Evolutionary conservation across 768 basidiomycete genomes (phyloP), one percentile per base, ranked within the genome.

Genomic region (Boletus reticuloceps): DNA sequence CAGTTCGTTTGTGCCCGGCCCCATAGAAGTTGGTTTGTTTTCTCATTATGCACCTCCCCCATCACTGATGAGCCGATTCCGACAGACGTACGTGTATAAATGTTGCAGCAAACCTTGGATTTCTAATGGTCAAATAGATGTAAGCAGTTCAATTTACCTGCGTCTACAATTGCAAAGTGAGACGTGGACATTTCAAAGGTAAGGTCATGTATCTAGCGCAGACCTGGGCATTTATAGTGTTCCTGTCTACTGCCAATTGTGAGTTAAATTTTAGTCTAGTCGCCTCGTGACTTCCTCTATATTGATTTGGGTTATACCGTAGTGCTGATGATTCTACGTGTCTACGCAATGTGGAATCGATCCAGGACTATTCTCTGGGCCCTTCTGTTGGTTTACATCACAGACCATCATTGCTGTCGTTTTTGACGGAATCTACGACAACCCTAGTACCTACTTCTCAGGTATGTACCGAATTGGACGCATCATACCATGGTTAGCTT

Each of bases 281-380:
- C 27, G 27, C 27, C 2, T 29, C 7, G 32, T 11, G 13, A 2
- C 11, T 9, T 9, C 38, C 38, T 8, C n/a, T 2, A 7, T 19
- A 2, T n/a, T 39, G n/a, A 39, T 39, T 16, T 13, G n/a, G 38
- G 22, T 19, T 29, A 29, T 9, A 27, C 20, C 6, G 31, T 16
- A 60, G 59, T 39, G 5, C 14, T 55, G 17, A 60, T 60, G 53
- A 52, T 60, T 6, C 22, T 48, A 5, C 47, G 47, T 2, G 47
- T 38, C 3, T 48, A 38, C 11, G 36, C 47, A n/a, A 37, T 48
- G 16, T 48, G 47, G 47, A 38, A 48, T 27, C 13, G 6, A 27
- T 48, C 47, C 20, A 48, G 14, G 25, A 16, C 27, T 14, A 19
- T 45, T 31, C 14, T 46, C 16, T 27, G 3, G 3, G 1, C 11